Evolutionary conservation across 2,329 filamentous ascomycete species (phyloP).

Genomic region (Myriosclerotinia curreyana): DNA sequence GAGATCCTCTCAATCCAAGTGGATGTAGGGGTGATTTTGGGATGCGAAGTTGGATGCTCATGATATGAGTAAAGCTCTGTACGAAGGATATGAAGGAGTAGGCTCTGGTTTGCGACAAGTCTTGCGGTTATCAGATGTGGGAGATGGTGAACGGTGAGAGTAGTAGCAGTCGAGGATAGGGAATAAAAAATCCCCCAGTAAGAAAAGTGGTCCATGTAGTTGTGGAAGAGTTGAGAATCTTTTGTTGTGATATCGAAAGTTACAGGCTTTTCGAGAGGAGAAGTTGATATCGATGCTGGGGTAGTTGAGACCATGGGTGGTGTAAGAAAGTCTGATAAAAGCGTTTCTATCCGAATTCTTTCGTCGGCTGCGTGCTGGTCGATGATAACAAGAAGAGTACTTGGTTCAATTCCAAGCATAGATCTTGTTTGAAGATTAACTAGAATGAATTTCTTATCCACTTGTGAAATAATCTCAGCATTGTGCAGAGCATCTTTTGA

Average conservation of each 20-base stretch:
- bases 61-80: constrained; percentile 65
- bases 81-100: constrained; percentile 72
- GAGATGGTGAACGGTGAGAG: constrained; percentile 54
- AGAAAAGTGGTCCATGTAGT: constrained; percentile 55
- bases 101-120: constrained; percentile 66
- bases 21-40: constrained; percentile 27
- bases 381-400: constrained; percentile 63
- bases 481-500: constrained; percentile 58
- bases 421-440: constrained; percentile 44
- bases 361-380: constrained; percentile 97
- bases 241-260: constrained; percentile 60
- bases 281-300: constrained; percentile 36
- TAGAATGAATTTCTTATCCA: constrained; percentile 88
- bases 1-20: constrained; percentile 62
- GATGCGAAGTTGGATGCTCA: constrained; percentile 18
- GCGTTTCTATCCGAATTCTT: constrained; percentile 70
- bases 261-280: constrained; percentile 52
- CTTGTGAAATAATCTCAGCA: constrained; percentile 72
- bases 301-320: constrained; percentile 25
- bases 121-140: constrained; percentile 73
- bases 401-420: constrained; percentile 20
- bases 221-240: constrained; percentile 59
- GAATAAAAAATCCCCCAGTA: constrained; percentile 69
- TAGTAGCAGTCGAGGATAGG: constrained; percentile 7
- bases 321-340: constrained; percentile 59